Conservation (phyloP, 2,329 filamentous ascomycete species). For the Exophiala aquamarina region DNA sequence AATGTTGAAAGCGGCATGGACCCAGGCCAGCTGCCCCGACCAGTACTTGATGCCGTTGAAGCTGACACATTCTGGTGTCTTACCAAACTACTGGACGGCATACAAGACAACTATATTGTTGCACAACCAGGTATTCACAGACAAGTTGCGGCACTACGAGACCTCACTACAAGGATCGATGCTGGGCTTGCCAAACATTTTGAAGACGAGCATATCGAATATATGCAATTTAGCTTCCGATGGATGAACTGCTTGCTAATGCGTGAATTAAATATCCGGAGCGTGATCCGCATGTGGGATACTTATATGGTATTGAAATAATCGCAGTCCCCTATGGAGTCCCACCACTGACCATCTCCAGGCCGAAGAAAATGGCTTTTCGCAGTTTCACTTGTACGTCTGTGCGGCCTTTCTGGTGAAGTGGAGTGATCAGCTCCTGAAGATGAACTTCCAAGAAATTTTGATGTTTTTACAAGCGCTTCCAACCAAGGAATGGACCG, state of each 20-base stretch:
- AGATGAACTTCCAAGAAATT: conserved; percentile 89
- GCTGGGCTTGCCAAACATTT: conserved; percentile 80
- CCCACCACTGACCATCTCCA: conserved; percentile 38
- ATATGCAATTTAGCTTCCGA: conserved; percentile 98
- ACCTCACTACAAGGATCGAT: conserved; percentile 90
- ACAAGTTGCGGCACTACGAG: conserved; percentile 83
- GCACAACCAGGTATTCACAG: conserved; percentile 95
- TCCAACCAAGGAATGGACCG: conserved; percentile 90
- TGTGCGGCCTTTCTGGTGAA: conserved; percentile 98
- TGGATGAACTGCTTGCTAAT: conserved; percentile 99
- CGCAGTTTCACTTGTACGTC: conserved; percentile 96
- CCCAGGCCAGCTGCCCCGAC: conserved; percentile 84
- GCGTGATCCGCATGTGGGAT: conserved; percentile 99
- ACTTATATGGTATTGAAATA: conserved; percentile 79
- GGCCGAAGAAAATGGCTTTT: conserved; percentile 98
- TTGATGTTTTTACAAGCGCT: conserved; percentile 99
- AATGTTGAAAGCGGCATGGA: conserved; percentile 96
- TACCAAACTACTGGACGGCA: conserved; percentile 95
- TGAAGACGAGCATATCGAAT: conserved; percentile 88
- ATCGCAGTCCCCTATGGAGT: neutral
- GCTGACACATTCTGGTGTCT: conserved; percentile 98
- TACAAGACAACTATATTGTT: conserved; percentile 98
- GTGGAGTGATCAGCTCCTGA: conserved; percentile 91
- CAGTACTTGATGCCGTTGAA: conserved; percentile 93
- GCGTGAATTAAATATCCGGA: conserved; percentile 94